Evolutionary conservation across 2,329 filamentous ascomycete genomes (phyloP).

Genomic region (Stagonosporopsis tanaceti): DNA sequence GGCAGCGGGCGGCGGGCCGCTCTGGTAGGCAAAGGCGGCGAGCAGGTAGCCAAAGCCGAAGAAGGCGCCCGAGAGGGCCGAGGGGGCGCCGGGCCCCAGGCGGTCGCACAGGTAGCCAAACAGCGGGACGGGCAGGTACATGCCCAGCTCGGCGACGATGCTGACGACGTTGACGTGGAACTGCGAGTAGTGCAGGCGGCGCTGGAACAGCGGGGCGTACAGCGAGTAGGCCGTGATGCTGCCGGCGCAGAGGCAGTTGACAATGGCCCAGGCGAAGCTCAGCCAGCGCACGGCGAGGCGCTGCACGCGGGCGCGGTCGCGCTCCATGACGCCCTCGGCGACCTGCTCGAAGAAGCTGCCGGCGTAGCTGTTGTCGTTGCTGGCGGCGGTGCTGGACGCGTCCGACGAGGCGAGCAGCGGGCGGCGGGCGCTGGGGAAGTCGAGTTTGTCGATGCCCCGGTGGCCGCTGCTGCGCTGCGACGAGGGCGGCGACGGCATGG

Average conservation of each 20-base stretch:
- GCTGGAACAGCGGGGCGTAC: conserved; percentile 90
- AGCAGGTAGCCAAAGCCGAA: conserved; percentile 85
- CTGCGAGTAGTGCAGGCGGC: conserved; percentile 85
- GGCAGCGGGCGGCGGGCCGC: conserved; percentile 61
- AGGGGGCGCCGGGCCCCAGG: conserved; percentile 79
- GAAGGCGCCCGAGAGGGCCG: conserved; percentile 73
- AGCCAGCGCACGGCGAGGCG: conserved; percentile 61
- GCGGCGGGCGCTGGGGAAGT: conserved; percentile 53
- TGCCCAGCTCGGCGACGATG: conserved; percentile 83
- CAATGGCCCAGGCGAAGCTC: conserved; percentile 67
- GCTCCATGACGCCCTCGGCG: conserved; percentile 66
- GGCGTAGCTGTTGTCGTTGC: conserved; percentile 56
- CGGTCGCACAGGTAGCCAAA: conserved; percentile 94
- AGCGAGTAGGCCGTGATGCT: conserved; percentile 94
- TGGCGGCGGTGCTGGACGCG: conserved; percentile 45
- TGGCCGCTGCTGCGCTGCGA: conserved; percentile 44
- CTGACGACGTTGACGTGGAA: conserved; percentile 90
- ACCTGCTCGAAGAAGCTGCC: conserved; percentile 67
- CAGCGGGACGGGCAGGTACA: conserved; percentile 90
- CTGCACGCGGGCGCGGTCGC: conserved; percentile 63
- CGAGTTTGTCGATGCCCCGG: conserved; percentile 58
- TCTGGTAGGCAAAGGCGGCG: conserved; percentile 79
- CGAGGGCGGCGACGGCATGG: conserved; percentile 33
- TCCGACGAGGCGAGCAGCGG: conserved; percentile 52
- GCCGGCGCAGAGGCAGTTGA: conserved; percentile 80